These are phyloP conservation scores for Candida awuae DNA, from an alignment of 805 yeast genomes.

Conservation along the genomic window DNA sequence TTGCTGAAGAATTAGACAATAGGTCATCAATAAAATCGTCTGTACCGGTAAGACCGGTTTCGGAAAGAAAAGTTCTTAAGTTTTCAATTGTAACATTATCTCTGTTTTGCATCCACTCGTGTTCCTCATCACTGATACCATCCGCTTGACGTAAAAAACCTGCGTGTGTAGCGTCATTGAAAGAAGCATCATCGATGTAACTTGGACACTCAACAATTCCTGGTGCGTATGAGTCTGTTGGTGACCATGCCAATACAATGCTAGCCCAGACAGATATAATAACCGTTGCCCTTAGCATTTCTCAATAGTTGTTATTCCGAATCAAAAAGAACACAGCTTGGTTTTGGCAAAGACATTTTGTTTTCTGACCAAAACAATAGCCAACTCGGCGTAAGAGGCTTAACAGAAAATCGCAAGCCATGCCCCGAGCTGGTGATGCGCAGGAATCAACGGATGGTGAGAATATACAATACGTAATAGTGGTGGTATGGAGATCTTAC, in stretches of 20 bases:
- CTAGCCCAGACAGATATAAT: slow-evolving; percentile 1
- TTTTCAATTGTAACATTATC: slow-evolving; percentile 38
- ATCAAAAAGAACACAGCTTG: too few species aligned
- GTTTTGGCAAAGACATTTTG: too few species aligned
- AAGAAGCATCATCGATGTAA: slow-evolving; percentile 16
- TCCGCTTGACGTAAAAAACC: slow-evolving; percentile 40
- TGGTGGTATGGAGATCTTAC: too few species aligned
- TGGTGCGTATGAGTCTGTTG: slow-evolving; percentile 55
- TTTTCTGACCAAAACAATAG: too few species aligned
- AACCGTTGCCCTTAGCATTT: slow-evolving; percentile 7
- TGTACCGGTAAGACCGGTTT: slow-evolving; percentile 40
- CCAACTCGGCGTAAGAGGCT: too few species aligned
- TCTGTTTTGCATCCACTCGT: slow-evolving; percentile 44
- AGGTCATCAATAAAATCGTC: slow-evolving; percentile 33
- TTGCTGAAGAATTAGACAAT: slow-evolving; percentile 29
- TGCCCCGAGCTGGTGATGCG: too few species aligned
- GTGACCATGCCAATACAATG: slow-evolving; percentile 37
- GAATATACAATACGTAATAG: too few species aligned
- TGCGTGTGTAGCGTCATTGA: slow-evolving; percentile 10
- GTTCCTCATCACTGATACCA: slow-evolving; percentile 39
- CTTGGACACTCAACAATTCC: slow-evolving; percentile 49
- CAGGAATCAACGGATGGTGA: too few species aligned
- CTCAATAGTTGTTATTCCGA: not conserved
- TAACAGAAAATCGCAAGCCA: too few species aligned
- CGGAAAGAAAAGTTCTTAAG: slow-evolving; percentile 38